Conservation (phyloP, 1,284 basidiomycete species). For the Trichosporon sp. region DNA sequence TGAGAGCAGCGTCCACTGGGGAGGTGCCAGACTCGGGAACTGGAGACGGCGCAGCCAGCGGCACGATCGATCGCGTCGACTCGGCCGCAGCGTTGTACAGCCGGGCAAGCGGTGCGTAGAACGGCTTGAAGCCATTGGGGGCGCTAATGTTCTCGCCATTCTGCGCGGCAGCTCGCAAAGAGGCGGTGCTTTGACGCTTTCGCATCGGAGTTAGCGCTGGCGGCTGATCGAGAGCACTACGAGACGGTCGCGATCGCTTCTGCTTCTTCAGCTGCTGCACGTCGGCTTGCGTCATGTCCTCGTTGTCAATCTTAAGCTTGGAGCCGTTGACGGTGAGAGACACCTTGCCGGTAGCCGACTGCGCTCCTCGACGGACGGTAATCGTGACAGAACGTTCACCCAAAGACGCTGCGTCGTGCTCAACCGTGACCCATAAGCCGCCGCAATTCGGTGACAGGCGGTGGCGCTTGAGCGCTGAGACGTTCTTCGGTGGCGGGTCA, state of each 20-base stretch:
- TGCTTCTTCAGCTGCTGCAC: slow-evolving; percentile 72
- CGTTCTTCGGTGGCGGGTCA: slow-evolving; percentile 83
- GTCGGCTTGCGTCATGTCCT: slow-evolving; percentile 84
- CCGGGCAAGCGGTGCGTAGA: slow-evolving; percentile 55
- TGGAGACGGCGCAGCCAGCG: slow-evolving; percentile 42
- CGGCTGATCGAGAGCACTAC: slow-evolving; percentile 87
- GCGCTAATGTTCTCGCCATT: slow-evolving; percentile 6
- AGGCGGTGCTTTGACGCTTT: slow-evolving; percentile 35
- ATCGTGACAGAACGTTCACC: slow-evolving; percentile 66
- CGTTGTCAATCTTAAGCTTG: slow-evolving; percentile 77
- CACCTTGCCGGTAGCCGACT: slow-evolving; percentile 53
- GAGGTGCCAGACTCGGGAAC: slow-evolving; percentile 38
- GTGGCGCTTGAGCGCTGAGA: slow-evolving; percentile 80
- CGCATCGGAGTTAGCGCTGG: slow-evolving; percentile 70
- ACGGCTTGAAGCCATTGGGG: slow-evolving; percentile 7
- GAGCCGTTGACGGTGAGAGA: slow-evolving; percentile 86
- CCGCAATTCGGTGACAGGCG: slow-evolving; percentile 80
- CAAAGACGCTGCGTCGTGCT: slow-evolving; percentile 72
- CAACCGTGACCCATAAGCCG: slow-evolving; percentile 92
- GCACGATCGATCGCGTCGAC: slow-evolving; percentile 39
- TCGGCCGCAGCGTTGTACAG: slow-evolving; percentile 71
- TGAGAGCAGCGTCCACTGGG: slow-evolving; percentile 69
- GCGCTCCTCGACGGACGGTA: slow-evolving; percentile 61
- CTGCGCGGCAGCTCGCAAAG: slow-evolving; percentile 15
- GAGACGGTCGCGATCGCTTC: slow-evolving; percentile 78